These are phyloP conservation scores for Candida methanosorbosa DNA, from an alignment of 805 yeast species.

Conservation along the genomic window DNA sequence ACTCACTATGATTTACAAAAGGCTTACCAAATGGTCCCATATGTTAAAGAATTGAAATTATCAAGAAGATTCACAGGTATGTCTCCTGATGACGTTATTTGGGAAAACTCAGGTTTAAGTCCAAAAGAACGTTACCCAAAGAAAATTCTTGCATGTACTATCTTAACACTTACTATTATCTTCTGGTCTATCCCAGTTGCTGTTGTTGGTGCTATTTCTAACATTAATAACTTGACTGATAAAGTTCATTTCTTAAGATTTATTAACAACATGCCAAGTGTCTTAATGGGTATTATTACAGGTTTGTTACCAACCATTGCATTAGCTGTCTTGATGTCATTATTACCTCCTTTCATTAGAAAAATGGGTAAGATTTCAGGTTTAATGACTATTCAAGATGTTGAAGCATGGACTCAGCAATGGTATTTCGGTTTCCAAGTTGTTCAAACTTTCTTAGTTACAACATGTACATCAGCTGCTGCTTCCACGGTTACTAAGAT, in stretches of 20 bases:
- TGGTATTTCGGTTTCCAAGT: constrained; percentile 91
- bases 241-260: constrained; percentile 69
- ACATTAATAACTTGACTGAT: constrained; percentile 63
- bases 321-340: constrained; percentile 73
- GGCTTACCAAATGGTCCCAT: constrained; percentile 77
- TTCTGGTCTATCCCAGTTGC: constrained; percentile 98
- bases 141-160: constrained; percentile 48
- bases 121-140: constrained; percentile 50
- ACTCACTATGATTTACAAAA: constrained; percentile 82
- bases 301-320: constrained; percentile 80
- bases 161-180: constrained; percentile 60
- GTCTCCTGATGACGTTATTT: constrained; percentile 75
- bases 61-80: constrained; percentile 50
- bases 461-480: constrained; percentile 77
- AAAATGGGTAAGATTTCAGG: constrained; percentile 73
- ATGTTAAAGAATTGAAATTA: constrained; percentile 33
- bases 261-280: constrained; percentile 63
- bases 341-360: constrained; percentile 80
- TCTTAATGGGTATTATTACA: constrained; percentile 74
- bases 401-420: constrained; percentile 76
- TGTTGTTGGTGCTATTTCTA: constrained; percentile 92
- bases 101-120: constrained; percentile 65
- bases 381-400: constrained; percentile 55
- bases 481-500: constrained; percentile 72
- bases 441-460: constrained; percentile 78